These are phyloP conservation scores for Phaeoacremonium minimum DNA, from an alignment of 2,329 filamentous ascomycete genomes.

Conservation along the genomic window DNA sequence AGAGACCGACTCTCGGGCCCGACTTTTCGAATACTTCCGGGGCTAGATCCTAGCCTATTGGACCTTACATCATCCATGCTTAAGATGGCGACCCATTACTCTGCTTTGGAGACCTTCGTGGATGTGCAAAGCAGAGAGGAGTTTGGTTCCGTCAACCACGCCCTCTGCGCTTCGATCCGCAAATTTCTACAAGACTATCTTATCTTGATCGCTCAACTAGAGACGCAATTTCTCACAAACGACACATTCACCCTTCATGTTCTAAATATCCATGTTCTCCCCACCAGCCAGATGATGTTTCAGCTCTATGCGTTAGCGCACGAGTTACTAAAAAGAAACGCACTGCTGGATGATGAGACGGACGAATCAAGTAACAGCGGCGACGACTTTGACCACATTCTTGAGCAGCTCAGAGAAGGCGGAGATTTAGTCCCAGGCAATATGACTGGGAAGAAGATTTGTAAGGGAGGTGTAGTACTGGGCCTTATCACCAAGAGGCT, in stretches of 20 bases:
- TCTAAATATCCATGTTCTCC: conserved; percentile 85
- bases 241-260: conserved; percentile 88
- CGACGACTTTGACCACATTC: conserved; percentile 86
- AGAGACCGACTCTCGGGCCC: conserved; percentile 84
- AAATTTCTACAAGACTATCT: conserved; percentile 91
- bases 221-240: conserved; percentile 88
- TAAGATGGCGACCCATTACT: conserved; percentile 91
- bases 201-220: conserved; percentile 86
- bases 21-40: conserved; percentile 71
- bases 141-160: conserved; percentile 92
- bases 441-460: conserved; percentile 83
- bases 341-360: conserved; percentile 75
- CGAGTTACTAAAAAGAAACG: conserved; percentile 84
- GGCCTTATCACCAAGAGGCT: conserved; percentile 80
- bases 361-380: conserved; percentile 69
- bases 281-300: conserved; percentile 84
- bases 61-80: conserved; percentile 87
- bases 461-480: conserved; percentile 94
- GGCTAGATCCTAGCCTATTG: conserved; percentile 84
- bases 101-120: conserved; percentile 85
- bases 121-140: conserved; percentile 91
- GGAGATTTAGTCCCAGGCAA: conserved; percentile 75
- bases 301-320: conserved; percentile 85
- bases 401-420: conserved; percentile 84
- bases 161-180: conserved; percentile 89